Evolutionary conservation across 2,329 filamentous ascomycete genomes (phyloP).

Genomic region (Conoideocrella luteorostrata): DNA sequence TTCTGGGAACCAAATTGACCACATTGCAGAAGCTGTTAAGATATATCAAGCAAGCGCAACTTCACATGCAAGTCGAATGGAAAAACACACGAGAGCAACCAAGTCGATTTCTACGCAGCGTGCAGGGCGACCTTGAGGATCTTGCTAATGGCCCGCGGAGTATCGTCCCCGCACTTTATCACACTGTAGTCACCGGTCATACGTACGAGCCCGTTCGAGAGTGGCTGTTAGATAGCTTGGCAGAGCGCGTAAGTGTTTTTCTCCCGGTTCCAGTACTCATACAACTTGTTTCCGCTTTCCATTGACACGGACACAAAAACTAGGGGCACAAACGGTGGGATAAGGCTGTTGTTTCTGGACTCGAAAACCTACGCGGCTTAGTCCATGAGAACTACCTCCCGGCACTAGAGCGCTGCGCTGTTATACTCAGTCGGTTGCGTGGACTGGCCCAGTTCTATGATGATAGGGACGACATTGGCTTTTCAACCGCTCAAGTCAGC

Average conservation of each 20-base stretch:
- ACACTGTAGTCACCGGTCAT: conserved; percentile 77
- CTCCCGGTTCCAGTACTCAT: too few species aligned
- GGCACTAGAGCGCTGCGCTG: conserved; percentile 72
- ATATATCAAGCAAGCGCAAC: conserved; percentile 75
- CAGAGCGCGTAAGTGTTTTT: conserved; percentile 59
- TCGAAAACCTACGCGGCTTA: conserved; percentile 69
- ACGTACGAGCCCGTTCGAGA: conserved; percentile 70
- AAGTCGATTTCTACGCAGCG: conserved; percentile 65
- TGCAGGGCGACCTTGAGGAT: conserved; percentile 68
- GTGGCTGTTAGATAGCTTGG: conserved; percentile 80
- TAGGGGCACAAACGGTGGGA: conserved; percentile 95
- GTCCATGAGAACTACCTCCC: conserved; percentile 86
- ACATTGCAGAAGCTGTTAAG: conserved; percentile 79
- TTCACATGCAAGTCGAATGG: conserved; percentile 76
- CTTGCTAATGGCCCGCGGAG: conserved; percentile 47
- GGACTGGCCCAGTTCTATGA: conserved; percentile 79
- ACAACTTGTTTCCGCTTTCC: conserved; percentile 14
- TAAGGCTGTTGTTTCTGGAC: conserved; percentile 70
- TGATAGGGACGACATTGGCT: conserved; percentile 57
- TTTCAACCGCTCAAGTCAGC: conserved; percentile 56
- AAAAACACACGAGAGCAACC: conserved; percentile 76
- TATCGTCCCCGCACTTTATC: conserved; percentile 73
- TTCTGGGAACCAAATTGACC: conserved; percentile 81
- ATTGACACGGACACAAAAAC: neutral
- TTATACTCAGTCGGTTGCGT: conserved; percentile 75